A percentile compares a stretch with the other conserved stretches of the same genome.
Conservation (phyloP, 768 basidiomycete genomes). For the Pisolithus tinctorius region DNA sequence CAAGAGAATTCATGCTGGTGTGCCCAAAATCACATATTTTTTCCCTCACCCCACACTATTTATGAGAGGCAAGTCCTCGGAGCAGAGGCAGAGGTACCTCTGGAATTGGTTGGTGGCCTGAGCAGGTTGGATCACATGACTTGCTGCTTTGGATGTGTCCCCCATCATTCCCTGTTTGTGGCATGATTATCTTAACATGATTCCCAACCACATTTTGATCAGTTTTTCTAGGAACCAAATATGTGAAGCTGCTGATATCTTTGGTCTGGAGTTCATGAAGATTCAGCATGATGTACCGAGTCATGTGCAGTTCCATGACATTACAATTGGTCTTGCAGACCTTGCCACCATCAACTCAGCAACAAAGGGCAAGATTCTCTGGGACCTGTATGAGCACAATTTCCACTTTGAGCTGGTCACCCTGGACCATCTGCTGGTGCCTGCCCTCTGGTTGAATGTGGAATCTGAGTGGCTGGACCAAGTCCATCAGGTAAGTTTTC, state of each 20-base stretch:
- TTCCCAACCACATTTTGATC: not conserved
- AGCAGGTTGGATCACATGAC: not conserved
- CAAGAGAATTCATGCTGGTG: not conserved
- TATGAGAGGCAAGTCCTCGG: not conserved
- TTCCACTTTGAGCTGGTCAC: slow-evolving; percentile 14
- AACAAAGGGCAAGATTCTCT: slow-evolving; percentile 6
- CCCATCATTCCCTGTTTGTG: not conserved
- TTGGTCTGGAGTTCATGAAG: not conserved
- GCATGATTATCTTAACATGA: not conserved
- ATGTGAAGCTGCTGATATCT: not conserved
- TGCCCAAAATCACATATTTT: not conserved
- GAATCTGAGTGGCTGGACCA: not conserved
- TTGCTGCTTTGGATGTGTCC: not conserved
- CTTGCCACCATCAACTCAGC: not conserved
- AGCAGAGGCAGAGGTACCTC: not conserved
- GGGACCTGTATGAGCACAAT: slow-evolving; percentile 13
- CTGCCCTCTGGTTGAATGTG: not conserved
- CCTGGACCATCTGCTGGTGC: slow-evolving; percentile 3
- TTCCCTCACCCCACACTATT: not conserved
- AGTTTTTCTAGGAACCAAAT: not conserved
- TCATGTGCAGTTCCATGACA: not conserved
- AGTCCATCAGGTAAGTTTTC: not conserved
- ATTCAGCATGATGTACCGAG: no score
- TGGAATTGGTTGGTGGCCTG: not conserved
- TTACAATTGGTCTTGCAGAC: not conserved